Percentiles rank a stretch among this genome's conserved stretches.
Evolutionary conservation across 306 rosid genomes (phyloP).

Genomic region (Cucurbita ficifolia): DNA sequence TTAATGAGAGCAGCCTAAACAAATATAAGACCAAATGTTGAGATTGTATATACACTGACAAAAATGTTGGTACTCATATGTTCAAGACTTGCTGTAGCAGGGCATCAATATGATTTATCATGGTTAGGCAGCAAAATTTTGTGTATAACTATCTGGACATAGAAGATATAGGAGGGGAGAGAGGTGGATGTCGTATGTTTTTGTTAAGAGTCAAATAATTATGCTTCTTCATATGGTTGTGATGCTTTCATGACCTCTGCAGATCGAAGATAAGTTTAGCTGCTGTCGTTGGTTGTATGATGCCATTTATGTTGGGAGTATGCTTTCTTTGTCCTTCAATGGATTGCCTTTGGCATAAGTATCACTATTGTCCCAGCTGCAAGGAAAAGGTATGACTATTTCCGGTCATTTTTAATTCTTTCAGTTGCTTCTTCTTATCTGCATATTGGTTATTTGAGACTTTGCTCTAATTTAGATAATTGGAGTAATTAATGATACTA

Average conservation of each 20-base stretch:
- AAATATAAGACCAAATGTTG: neutral
- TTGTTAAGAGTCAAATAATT: neutral
- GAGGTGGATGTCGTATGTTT: neutral
- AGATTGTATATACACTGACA: neutral
- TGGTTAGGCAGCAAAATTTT: neutral
- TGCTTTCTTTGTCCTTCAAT: conserved; percentile 78
- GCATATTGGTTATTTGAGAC: neutral
- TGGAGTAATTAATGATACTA: neutral
- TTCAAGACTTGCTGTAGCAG: neutral
- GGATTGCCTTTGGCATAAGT: conserved; percentile 95
- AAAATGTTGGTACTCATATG: neutral
- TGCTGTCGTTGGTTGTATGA: conserved; percentile 68
- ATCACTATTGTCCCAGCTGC: conserved; percentile 76
- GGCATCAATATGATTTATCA: neutral
- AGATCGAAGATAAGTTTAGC: conserved; percentile 78
- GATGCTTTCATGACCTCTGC: neutral
- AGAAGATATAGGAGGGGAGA: neutral
- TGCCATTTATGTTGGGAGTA: conserved; percentile 67
- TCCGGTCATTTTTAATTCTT: neutral
- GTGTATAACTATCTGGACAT: neutral
- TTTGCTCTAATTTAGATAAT: neutral
- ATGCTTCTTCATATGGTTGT: neutral
- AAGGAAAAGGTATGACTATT: conserved; percentile 39
- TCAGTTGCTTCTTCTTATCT: neutral
- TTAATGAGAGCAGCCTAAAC: neutral